Conservation (phyloP, 495 filamentous ascomycete genomes). For the Eremomyces bilateralis region DNA sequence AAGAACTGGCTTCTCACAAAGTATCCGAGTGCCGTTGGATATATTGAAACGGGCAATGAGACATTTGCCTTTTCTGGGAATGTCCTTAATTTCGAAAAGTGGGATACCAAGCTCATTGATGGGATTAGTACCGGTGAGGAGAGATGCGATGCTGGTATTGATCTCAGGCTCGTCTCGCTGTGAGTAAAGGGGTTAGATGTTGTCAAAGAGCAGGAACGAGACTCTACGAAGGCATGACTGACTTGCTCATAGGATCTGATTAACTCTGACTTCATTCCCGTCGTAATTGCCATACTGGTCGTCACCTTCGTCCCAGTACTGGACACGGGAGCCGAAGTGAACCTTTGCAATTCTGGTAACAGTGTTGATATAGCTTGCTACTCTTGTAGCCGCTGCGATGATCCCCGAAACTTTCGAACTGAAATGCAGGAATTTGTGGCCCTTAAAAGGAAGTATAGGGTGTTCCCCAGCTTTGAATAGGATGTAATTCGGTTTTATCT, state of each 20-base stretch:
- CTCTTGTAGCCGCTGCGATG: slow-evolving; percentile 2
- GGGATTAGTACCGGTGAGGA: slow-evolving; percentile 2
- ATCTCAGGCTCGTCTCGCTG: slow-evolving; percentile 6
- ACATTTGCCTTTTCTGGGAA: slow-evolving; percentile 21
- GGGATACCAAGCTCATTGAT: slow-evolving; percentile 4
- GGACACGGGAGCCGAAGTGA: slow-evolving; percentile 5
- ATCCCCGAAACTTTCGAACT: slow-evolving; percentile 15
- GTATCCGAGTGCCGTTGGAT: slow-evolving; percentile 19
- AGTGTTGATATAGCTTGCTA: slow-evolving; percentile 3
- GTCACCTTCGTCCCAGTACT: slow-evolving; percentile 4
- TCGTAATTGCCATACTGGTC: slow-evolving; percentile 4
- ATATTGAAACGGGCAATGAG: slow-evolving; percentile 20
- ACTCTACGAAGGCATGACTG: not conserved
- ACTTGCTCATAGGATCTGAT: slow-evolving; percentile 9
- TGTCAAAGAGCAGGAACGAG: not conserved
- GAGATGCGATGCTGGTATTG: slow-evolving; percentile 3
- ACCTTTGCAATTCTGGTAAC: slow-evolving; percentile 2
- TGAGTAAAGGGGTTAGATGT: not conserved
- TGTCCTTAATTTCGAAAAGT: slow-evolving; percentile 10
- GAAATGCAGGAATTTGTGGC: slow-evolving; percentile 18
- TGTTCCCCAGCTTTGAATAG: slow-evolving; percentile 17
- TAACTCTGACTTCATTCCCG: slow-evolving; percentile 7
- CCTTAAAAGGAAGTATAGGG: slow-evolving; percentile 14
- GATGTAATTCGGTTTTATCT: slow-evolving; percentile 14
- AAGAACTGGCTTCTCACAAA: slow-evolving; percentile 22